Evolutionary conservation across 2,329 filamentous ascomycete genomes (phyloP), one percentile per base, ranked within the genome.

Genomic region (Penicillium hesseltinei): DNA sequence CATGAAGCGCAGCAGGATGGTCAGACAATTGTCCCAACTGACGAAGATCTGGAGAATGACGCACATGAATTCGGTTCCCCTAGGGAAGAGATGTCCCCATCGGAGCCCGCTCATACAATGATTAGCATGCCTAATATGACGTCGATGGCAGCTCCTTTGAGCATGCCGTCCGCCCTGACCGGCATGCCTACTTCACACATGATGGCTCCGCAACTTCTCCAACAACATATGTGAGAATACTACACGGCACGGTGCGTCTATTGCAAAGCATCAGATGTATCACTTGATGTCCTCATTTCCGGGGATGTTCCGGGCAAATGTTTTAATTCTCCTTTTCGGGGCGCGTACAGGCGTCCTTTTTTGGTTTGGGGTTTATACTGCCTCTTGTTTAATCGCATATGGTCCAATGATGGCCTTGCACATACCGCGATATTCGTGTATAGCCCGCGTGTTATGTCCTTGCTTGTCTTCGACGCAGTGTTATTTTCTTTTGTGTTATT

Each of bases 1-100:
- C 93, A 97, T 78, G 95, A 96, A 81, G 81, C 82, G 47, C 84
- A 85, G 67, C 80, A 82, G 59, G 83, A 86, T 65, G 84, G 83
- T 62, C 79, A 82, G 21, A 67, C 69, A 25, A 63, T 71, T 27
- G 56, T 68, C 43, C 65, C 67, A 17, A 73, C 89, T 39, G 92
- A 93, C 56, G 92, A 96, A 66, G 91, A 95, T 45, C 86, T 93
- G 65, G 91, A 96, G 69, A 90, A 94, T 54, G 91, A 93, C 59
- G 91, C 95, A 64, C 90, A 94, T 65, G 89, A 92, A 31, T 86
- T 93, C 54, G 88, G 89, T 51, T 88, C 90, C 39, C 83, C 92
- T 29, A 90, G 91, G 62, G 89, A 92, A 62, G 86, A 88, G 19
- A 92, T 89, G 13, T 89, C 90, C 17, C 86, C 67, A 15, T 67